phyloP scores from a whole-genome alignment of 169 alveolate species.

The Eimeria necatrix region DNA sequence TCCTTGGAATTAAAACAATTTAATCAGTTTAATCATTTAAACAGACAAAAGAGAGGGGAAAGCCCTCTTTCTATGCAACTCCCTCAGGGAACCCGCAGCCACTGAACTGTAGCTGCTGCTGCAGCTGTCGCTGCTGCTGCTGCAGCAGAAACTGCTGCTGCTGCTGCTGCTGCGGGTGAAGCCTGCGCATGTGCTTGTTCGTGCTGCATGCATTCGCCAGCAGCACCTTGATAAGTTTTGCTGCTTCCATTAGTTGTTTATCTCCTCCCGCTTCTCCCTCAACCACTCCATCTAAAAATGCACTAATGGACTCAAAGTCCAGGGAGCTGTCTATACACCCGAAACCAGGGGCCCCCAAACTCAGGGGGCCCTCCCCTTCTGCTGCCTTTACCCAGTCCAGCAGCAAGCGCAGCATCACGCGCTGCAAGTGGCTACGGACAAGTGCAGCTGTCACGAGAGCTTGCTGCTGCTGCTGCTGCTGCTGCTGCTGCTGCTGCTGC shows the following conservation, averaged over 20 bases:
- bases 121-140: conserved; percentile 47
- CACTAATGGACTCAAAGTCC: not conserved
- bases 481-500: conserved; percentile 63
- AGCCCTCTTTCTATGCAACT: too few relatives aligned
- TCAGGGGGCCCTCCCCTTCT: conserved; percentile 40
- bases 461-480: conserved; percentile 15
- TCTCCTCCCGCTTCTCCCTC: not conserved
- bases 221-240: conserved; percentile 30
- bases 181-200: not conserved
- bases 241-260: conserved; percentile 29
- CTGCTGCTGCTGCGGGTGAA: conserved; percentile 52
- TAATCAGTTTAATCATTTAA: too few relatives aligned
- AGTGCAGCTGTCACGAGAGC: not conserved
- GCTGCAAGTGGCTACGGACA: conserved; percentile 27
- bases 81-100: too few relatives aligned
- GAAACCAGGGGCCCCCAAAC: not conserved
- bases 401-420: conserved; percentile 67
- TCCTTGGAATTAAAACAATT: too few relatives aligned
- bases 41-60: too few relatives aligned
- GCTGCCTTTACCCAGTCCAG: conserved; percentile 55
- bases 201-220: not conserved
- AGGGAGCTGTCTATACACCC: not conserved
- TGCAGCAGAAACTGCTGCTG: conserved; percentile 24
- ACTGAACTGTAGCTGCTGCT: not conserved
- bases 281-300: conserved; percentile 5